A percentile compares a stretch with the other conserved stretches of the same genome.
phyloP scores from a whole-genome alignment of 768 basidiomycete species.

The Mycena pura region DNA sequence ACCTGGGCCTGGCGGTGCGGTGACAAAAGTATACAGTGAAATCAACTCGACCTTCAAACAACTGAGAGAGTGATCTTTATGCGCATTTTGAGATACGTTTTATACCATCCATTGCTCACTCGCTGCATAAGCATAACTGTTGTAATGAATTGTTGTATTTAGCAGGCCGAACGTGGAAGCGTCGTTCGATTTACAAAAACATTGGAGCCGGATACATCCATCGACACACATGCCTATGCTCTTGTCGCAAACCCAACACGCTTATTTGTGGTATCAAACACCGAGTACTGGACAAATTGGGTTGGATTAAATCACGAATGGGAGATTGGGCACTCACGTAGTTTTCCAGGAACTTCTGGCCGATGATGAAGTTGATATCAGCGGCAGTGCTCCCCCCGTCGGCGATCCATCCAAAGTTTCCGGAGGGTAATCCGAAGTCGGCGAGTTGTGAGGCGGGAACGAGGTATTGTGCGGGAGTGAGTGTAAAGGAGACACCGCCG shows the following conservation, averaged over 20 bases:
- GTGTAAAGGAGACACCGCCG: not conserved
- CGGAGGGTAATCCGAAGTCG: not conserved
- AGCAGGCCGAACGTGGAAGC: no score
- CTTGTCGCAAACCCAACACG: constrained; percentile 8
- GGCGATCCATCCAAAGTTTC: not conserved
- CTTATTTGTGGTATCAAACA: not conserved
- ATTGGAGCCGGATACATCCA: no score
- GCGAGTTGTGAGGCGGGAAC: not conserved
- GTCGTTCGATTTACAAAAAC: no score
- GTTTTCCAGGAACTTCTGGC: constrained; percentile 6
- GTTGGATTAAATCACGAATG: not conserved
- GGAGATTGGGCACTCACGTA: not conserved
- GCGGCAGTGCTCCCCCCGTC: not conserved
- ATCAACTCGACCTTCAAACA: no score
- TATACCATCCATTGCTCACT: no score
- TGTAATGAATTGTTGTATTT: no score
- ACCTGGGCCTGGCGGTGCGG: no score
- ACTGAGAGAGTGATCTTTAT: no score
- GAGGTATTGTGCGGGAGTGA: constrained; percentile 1
- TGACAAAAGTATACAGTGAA: no score
- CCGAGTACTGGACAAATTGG: not conserved
- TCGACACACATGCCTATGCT: no score
- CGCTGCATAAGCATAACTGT: no score
- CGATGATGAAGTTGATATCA: constrained; percentile 5
- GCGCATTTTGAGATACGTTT: no score